Base-by-base conservation (phyloP, 331 rosid genomes). In the Saraca asoca region DNA sequence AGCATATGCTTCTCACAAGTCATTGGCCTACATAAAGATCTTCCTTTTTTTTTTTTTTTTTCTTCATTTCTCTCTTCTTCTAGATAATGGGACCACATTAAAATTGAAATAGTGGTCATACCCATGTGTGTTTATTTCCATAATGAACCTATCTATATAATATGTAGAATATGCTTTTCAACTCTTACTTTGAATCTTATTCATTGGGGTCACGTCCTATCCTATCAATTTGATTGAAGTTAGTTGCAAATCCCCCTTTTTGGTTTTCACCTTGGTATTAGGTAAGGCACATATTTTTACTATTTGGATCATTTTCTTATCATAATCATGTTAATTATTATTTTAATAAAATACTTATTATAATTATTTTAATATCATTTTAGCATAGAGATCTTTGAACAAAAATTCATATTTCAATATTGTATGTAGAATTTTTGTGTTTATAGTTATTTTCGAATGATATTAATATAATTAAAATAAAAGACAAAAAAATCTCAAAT, bases 41-140 rank as follows among this genome's bases (percentile, higher is more conserved):
- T n/a, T n/a, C n/a, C n/a, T 0, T 2, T 57, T 24, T 42, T 41
- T 12, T 39, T 1, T 24, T 24, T n/a, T n/a, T n/a, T n/a, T n/a
- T n/a, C n/a, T n/a, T n/a, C n/a, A n/a, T n/a, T n/a, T n/a, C n/a
- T n/a, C n/a, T n/a, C n/a, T n/a, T 7, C 31, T 51, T 19, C 48
- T 39, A 44, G 51, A 52, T 19, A 39, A 62, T 1, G 63, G 72
- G 72, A 67, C 62, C 63, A 54, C 44, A 3, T 24, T 1, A 24
- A 24, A 1, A 24, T 15, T 53, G 9, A 67, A 54, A 24, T 13
- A 41, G 34, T 54, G 34, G 54, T 42, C 45, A 14, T 13, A 6
- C 12, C 38, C 5, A 12, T 24, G 7, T 34, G 41, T 44, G 18
- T 43, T 63, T 5, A 31, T 12, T 16, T 62, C 41, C 64, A 12